Evolutionary conservation across 306 rosid species (phyloP).

Genomic region (Sicyos baderoa): DNA sequence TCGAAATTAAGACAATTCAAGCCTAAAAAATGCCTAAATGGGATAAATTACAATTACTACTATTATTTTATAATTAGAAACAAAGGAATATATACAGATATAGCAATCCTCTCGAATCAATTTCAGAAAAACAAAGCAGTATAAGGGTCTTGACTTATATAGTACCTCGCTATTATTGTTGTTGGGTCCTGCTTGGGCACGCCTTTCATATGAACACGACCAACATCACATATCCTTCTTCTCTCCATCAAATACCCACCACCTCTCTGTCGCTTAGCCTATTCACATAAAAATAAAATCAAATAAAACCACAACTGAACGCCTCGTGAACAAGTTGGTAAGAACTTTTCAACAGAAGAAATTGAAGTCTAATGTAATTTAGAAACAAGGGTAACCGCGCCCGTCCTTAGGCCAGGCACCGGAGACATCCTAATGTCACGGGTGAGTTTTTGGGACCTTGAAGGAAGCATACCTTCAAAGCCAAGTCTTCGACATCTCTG

Average conservation of each 20-base stretch:
- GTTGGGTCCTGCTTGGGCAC: conserved; percentile 9
- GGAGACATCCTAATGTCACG: too few species aligned
- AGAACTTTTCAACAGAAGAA: neutral
- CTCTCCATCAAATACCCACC: conserved; percentile 18
- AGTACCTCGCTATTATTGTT: conserved; percentile 20
- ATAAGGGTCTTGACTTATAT: too few species aligned
- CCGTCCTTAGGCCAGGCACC: too few species aligned
- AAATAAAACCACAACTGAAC: neutral
- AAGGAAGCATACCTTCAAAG: too few species aligned
- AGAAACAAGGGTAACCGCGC: too few species aligned
- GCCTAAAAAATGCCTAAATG: neutral
- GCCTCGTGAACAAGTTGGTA: neutral
- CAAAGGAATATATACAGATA: neutral
- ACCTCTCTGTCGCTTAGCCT: conserved; percentile 24
- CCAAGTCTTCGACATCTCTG: too few species aligned
- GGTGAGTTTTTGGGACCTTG: too few species aligned
- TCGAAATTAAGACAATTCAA: neutral
- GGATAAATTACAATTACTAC: too few species aligned
- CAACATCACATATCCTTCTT: neutral
- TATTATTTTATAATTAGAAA: too few species aligned
- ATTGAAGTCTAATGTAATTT: neutral
- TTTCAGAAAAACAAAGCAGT: neutral
- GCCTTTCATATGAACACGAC: neutral
- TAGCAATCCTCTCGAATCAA: neutral
- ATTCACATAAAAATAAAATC: neutral